Conservation (phyloP, 805 yeast genomes). For the Pichia paraexigua region DNA sequence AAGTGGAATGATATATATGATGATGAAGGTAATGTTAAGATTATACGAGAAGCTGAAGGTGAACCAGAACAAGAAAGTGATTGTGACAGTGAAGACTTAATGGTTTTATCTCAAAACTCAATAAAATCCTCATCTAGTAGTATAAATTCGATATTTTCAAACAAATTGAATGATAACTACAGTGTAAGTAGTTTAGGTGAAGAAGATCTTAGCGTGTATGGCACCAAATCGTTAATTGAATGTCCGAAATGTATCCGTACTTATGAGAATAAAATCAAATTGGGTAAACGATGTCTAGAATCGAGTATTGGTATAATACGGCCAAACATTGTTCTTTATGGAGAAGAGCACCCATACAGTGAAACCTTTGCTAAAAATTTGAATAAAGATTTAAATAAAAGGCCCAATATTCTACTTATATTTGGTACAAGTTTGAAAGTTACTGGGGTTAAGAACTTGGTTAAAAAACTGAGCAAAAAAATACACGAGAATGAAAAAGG, state of each 20-base stretch:
- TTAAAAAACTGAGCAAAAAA: constrained; percentile 54
- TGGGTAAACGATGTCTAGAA: constrained; percentile 71
- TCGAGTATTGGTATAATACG: constrained; percentile 68
- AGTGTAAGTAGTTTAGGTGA: constrained; percentile 4
- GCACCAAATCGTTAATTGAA: constrained; percentile 47
- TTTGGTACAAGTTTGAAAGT: constrained; percentile 92
- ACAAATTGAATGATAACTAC: constrained; percentile 28
- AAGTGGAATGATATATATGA: constrained; percentile 46
- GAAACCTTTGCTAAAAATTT: constrained; percentile 71
- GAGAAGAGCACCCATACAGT: constrained; percentile 87
- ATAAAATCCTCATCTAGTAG: not conserved
- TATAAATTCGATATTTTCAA: not conserved
- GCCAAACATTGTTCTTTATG: constrained; percentile 87
- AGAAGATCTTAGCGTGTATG: constrained; percentile 35
- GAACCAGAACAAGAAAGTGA: not conserved
- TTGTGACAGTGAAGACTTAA: not conserved
- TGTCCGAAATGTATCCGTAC: constrained; percentile 62
- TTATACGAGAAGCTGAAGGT: not conserved
- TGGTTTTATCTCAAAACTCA: constrained; percentile 3
- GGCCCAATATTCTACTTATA: constrained; percentile 75
- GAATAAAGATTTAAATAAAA: constrained; percentile 51
- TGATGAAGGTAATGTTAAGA: constrained; percentile 28
- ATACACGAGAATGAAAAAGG: constrained; percentile 73
- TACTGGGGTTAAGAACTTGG: constrained; percentile 78
- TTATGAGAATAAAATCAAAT: constrained; percentile 45